These are phyloP conservation scores for Bipolaris sorokiniana DNA, from an alignment of 2,329 filamentous ascomycete species.

Conservation along the genomic window DNA sequence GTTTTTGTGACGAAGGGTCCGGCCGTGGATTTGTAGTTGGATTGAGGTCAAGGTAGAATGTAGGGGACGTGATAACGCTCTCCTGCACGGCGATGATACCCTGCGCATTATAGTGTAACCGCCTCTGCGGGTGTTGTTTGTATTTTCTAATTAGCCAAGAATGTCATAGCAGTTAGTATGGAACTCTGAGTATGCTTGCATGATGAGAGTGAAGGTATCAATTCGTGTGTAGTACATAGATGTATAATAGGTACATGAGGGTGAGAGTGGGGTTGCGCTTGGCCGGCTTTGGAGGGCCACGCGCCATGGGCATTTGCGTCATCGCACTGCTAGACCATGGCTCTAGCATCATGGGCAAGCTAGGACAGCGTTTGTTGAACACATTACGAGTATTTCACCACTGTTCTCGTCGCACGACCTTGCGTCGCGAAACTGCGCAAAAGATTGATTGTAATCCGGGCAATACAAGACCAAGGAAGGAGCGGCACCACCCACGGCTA, in stretches of 20 bases:
- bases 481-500: background rate
- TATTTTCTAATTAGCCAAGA: constrained; percentile 13
- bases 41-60: constrained; percentile 8
- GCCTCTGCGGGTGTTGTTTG: constrained; percentile 14
- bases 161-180: constrained; percentile 12
- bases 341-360: constrained; percentile 22
- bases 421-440: background rate
- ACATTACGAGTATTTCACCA: background rate
- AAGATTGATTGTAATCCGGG: background rate
- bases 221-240: background rate
- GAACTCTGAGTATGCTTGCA: background rate
- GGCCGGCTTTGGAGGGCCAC: constrained; percentile 12
- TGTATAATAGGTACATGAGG: background rate
- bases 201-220: background rate
- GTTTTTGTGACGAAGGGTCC: background rate
- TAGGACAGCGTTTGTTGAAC: constrained; percentile 9
- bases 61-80: constrained; percentile 12
- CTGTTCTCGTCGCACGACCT: background rate
- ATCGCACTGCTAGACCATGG: constrained; percentile 24
- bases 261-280: constrained; percentile 11
- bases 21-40: constrained; percentile 6
- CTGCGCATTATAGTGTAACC: constrained; percentile 11
- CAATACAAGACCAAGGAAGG: background rate
- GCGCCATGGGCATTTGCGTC: constrained; percentile 29
- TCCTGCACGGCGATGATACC: constrained; percentile 19